Percentiles rank a stretch among this genome's conserved stretches.
Conservation (phyloP, 2,329 filamentous ascomycete genomes). For the Xylariaceae sp. region DNA sequence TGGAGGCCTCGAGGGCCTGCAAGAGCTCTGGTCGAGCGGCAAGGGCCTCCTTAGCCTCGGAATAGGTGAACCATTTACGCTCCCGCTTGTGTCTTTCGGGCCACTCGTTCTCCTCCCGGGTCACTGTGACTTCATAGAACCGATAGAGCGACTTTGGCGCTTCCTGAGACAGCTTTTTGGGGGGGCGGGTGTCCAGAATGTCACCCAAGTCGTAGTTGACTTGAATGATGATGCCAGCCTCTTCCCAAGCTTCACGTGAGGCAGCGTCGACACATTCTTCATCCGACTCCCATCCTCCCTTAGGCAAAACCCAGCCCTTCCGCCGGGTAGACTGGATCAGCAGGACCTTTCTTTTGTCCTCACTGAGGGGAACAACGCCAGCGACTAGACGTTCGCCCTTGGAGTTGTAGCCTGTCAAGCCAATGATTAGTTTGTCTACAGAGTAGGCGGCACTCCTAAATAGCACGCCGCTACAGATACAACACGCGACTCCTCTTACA, state of each 20-base stretch:
- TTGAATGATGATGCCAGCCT: conserved; percentile 83
- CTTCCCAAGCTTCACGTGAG: conserved; percentile 91
- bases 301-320: conserved; percentile 93
- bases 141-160: conserved; percentile 61
- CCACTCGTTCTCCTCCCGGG: conserved; percentile 80
- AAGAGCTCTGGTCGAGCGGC: conserved; percentile 77
- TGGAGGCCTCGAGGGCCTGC: conserved; percentile 79
- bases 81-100: conserved; percentile 89
- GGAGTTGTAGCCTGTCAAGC: conserved; percentile 72
- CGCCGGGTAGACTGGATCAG: conserved; percentile 89
- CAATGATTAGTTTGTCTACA: conserved; percentile 36
- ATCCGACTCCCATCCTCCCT: conserved; percentile 96
- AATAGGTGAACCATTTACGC: conserved; percentile 83
- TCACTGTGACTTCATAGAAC: conserved; percentile 85
- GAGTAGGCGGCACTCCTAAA: conserved; percentile 27
- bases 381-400: conserved; percentile 93
- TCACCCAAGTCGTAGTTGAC: conserved; percentile 81
- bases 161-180: conserved; percentile 64
- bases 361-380: conserved; percentile 83
- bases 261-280: conserved; percentile 83
- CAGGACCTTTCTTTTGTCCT: conserved; percentile 81
- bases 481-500: conserved; percentile 5
- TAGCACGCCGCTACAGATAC: conserved; percentile 19
- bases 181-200: conserved; percentile 77
- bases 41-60: conserved; percentile 73